Percentiles rank a stretch among this genome's conserved stretches.
Conservation (phyloP, 306 rosid species). For the Castanospermum australe region DNA sequence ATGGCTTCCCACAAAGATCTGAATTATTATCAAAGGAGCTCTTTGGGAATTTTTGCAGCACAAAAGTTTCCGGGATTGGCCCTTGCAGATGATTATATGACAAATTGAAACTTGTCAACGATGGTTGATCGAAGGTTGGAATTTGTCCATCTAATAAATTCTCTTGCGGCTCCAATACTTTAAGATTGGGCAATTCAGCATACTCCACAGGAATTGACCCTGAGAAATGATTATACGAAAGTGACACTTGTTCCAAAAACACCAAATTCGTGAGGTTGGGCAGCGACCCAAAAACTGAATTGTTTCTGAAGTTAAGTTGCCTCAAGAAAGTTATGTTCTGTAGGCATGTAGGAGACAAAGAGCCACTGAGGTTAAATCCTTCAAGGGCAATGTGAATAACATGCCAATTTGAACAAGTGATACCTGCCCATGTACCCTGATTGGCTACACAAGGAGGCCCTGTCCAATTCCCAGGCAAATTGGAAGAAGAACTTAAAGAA, state of each 20-base stretch:
- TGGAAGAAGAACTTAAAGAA: slow-evolving; percentile 44
- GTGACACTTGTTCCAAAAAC: slow-evolving; percentile 38
- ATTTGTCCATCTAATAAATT: slow-evolving; percentile 49
- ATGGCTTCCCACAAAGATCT: slow-evolving; percentile 63
- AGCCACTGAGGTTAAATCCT: slow-evolving; percentile 53
- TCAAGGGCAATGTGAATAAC: slow-evolving; percentile 52
- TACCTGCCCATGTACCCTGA: slow-evolving; percentile 58
- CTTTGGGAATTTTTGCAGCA: slow-evolving; percentile 43
- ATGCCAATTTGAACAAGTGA: slow-evolving; percentile 59
- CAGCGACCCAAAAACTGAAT: slow-evolving; percentile 50
- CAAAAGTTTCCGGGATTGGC: slow-evolving; percentile 52
- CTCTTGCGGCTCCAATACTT: slow-evolving; percentile 44
- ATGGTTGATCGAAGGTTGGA: slow-evolving; percentile 61
- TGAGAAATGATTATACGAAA: slow-evolving; percentile 47
- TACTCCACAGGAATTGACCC: slow-evolving; percentile 55
- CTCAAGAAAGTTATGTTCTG: slow-evolving; percentile 51
- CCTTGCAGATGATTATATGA: slow-evolving; percentile 60
- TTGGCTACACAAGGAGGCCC: slow-evolving; percentile 66
- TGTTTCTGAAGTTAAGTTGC: slow-evolving; percentile 51
- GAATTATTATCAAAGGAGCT: slow-evolving; percentile 51
- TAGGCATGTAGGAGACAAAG: slow-evolving; percentile 46
- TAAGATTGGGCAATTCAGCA: slow-evolving; percentile 34
- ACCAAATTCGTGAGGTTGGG: slow-evolving; percentile 51
- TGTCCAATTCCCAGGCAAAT: slow-evolving; percentile 68
- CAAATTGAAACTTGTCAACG: slow-evolving; percentile 52